Conservation (phyloP, 2,329 filamentous ascomycete species). For the Mycosphaerella arachidis region DNA sequence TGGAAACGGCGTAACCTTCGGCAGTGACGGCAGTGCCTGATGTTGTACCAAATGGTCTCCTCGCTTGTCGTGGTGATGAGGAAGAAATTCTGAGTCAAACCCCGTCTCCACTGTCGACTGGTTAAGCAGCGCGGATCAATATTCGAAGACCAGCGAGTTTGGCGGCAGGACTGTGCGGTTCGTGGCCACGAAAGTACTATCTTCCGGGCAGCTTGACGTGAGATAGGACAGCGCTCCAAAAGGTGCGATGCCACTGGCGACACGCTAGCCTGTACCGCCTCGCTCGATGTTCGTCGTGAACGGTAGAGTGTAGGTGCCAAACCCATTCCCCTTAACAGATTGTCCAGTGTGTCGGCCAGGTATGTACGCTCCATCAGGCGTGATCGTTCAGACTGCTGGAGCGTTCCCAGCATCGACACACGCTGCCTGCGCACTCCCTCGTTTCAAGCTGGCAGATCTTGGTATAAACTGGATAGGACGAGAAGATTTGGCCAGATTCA, state of each 20-base stretch:
- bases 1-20: constrained; percentile 28
- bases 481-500: constrained; percentile 31
- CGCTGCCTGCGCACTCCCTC: constrained; percentile 29
- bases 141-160: constrained; percentile 35
- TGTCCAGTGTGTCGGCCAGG: constrained; percentile 33
- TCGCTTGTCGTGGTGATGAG: constrained; percentile 25
- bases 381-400: constrained; percentile 35
- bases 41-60: constrained; percentile 37
- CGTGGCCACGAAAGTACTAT: constrained; percentile 32
- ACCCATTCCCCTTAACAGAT: constrained; percentile 22
- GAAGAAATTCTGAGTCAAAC: constrained; percentile 27
- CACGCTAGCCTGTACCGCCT: constrained; percentile 39
- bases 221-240: constrained; percentile 26
- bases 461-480: constrained; percentile 32
- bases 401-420: constrained; percentile 39
- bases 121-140: constrained; percentile 36
- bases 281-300: constrained; percentile 38
- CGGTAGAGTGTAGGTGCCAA: constrained; percentile 36
- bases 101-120: constrained; percentile 33
- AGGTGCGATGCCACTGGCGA: constrained; percentile 24
- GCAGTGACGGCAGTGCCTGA: constrained; percentile 34
- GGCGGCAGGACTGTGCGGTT: constrained; percentile 35
- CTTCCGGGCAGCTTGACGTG: constrained; percentile 23
- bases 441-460: constrained; percentile 40
- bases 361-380: constrained; percentile 34